Evolutionary conservation across 179 eudicot species (phyloP).

Genomic region (Silene coronaria): DNA sequence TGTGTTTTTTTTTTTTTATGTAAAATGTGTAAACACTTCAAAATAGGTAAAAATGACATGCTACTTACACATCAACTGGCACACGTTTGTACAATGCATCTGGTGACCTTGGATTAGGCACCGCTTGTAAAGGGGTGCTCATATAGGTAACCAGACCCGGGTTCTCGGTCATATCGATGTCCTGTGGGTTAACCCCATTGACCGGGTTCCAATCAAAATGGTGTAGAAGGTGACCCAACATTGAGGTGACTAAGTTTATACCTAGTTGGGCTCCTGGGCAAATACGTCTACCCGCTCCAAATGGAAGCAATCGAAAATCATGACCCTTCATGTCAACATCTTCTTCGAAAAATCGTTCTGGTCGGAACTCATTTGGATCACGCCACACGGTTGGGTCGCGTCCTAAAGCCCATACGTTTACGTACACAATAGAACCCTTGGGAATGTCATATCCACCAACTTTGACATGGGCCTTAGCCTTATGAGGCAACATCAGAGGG

Average conservation of each 20-base stretch:
- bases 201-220: constrained; percentile 57
- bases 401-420: constrained; percentile 74
- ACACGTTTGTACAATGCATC: constrained; percentile 52
- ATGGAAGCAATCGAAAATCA: constrained; percentile 59
- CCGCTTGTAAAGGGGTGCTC: constrained; percentile 51
- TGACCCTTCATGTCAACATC: constrained; percentile 77
- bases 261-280: constrained; percentile 79
- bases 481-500: constrained; percentile 73
- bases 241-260: constrained; percentile 59
- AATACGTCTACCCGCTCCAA: constrained; percentile 70
- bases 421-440: constrained; percentile 53
- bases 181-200: constrained; percentile 48
- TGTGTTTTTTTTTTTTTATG: not conserved
- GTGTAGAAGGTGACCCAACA: constrained; percentile 70
- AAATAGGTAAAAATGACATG: constrained; percentile 10
- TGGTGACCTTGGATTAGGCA: constrained; percentile 63
- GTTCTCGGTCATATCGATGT: constrained; percentile 58
- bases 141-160: constrained; percentile 66
- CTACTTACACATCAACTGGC: constrained; percentile 36
- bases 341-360: constrained; percentile 62
- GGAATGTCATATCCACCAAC: constrained; percentile 73
- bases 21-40: not conserved
- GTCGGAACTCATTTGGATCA: constrained; percentile 54
- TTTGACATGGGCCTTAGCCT: constrained; percentile 59
- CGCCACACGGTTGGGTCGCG: constrained; percentile 60